Percentiles rank a stretch among this genome's conserved stretches.
Evolutionary conservation across 2,329 filamentous ascomycete genomes (phyloP).

Genomic region (Alternaria dauci): DNA sequence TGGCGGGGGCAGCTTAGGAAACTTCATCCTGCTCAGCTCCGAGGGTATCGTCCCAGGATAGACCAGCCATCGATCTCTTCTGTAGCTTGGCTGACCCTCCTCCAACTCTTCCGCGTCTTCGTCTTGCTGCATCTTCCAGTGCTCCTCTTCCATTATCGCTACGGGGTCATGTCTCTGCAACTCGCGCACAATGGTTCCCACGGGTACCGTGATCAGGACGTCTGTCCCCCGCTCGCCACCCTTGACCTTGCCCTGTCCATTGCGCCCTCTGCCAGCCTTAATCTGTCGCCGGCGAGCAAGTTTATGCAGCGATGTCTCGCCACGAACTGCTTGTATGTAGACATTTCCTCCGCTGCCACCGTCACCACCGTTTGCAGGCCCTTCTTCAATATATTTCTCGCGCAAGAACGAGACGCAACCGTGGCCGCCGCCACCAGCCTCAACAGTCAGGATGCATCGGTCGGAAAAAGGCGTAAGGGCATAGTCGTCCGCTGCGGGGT

Average conservation of each 20-base stretch:
- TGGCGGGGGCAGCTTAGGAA: constrained; percentile 65
- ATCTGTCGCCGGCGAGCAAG: constrained; percentile 78
- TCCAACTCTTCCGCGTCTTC: constrained; percentile 40
- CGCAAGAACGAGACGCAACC: constrained; percentile 94
- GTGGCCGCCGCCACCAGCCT: constrained; percentile 83
- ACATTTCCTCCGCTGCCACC: constrained; percentile 90
- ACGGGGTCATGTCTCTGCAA: constrained; percentile 79
- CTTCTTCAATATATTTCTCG: constrained; percentile 87
- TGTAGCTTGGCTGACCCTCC: constrained; percentile 48
- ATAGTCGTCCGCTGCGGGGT: constrained; percentile 86
- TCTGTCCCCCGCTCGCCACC: constrained; percentile 86
- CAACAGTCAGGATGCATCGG: constrained; percentile 78
- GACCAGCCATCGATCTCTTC: constrained; percentile 80
- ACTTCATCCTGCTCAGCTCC: constrained; percentile 67
- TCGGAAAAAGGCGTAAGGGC: constrained; percentile 84
- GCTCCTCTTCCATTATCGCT: constrained; percentile 67
- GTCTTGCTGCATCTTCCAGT: constrained; percentile 37
- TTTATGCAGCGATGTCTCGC: constrained; percentile 93
- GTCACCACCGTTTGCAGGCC: constrained; percentile 93
- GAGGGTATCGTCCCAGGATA: constrained; percentile 82
- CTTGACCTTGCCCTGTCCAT: constrained; percentile 76
- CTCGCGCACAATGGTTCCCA: constrained; percentile 90
- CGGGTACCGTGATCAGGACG: constrained; percentile 85
- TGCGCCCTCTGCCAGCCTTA: constrained; percentile 77
- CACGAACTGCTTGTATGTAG: constrained; percentile 91